Conservation (phyloP, 306 rosid genomes). For the Canavalia gladiata region DNA sequence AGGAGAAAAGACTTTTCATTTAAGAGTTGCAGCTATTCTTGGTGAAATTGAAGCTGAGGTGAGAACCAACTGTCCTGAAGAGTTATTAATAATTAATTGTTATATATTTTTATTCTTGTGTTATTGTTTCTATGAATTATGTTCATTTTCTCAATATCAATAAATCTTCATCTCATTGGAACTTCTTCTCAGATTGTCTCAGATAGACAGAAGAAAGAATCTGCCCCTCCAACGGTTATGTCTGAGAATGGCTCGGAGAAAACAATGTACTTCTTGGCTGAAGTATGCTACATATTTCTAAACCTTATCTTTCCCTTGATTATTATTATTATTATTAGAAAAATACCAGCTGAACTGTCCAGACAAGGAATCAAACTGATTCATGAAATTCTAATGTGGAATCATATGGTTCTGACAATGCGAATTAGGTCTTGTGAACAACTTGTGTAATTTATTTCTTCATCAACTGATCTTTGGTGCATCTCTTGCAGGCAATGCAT, state of each 20-base stretch:
- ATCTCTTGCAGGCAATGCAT: constrained; percentile 78
- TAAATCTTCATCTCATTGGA: constrained; percentile 46
- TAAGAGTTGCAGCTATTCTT: constrained; percentile 89
- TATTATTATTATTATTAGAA: neutral
- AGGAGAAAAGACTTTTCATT: constrained; percentile 88
- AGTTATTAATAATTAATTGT: neutral
- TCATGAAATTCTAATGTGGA: neutral
- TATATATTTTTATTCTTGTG: constrained; percentile 18
- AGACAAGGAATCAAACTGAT: neutral
- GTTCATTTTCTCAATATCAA: constrained; percentile 23
- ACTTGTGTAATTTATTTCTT: constrained; percentile 10
- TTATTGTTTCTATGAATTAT: constrained; percentile 40
- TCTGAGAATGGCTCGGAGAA: constrained; percentile 72
- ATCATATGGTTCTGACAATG: neutral
- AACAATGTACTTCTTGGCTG: constrained; percentile 91
- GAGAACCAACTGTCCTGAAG: constrained; percentile 48
- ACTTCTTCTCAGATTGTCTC: constrained; percentile 82
- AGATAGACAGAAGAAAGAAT: constrained; percentile 96
- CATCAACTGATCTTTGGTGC: constrained; percentile 30
- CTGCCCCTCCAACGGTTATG: constrained; percentile 86
- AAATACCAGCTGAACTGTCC: neutral
- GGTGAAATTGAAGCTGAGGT: constrained; percentile 98
- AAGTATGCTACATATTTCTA: constrained; percentile 66
- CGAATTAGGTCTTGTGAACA: neutral
- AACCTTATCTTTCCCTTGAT: constrained; percentile 24